These are phyloP conservation scores for Thelephora aurantiotincta DNA, from an alignment of 768 basidiomycete genomes.

Conservation along the genomic window DNA sequence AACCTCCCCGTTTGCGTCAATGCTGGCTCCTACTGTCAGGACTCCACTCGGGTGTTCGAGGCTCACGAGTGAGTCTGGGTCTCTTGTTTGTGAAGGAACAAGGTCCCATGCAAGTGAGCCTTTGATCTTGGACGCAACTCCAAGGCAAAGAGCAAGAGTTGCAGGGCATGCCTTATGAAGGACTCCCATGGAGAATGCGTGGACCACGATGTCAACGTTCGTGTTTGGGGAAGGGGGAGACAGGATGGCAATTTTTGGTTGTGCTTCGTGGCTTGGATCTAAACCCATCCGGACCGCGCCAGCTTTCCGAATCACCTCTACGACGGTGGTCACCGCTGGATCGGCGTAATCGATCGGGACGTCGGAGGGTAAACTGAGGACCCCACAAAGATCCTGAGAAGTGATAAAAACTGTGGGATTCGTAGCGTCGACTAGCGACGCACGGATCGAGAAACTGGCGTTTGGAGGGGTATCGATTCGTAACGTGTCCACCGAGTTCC, in stretches of 20 bases:
- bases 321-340: slow-evolving; percentile 12
- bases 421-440: slow-evolving; percentile 57
- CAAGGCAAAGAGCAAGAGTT: slow-evolving; percentile 58
- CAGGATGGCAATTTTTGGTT: slow-evolving; percentile 58
- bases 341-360: slow-evolving; percentile 11
- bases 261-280: slow-evolving; percentile 46
- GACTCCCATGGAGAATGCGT: slow-evolving; percentile 60
- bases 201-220: slow-evolving; percentile 35
- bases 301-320: slow-evolving; percentile 40
- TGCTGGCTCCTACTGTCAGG: slow-evolving; percentile 52
- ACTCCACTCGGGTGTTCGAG: slow-evolving; percentile 55
- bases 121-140: slow-evolving; percentile 43
- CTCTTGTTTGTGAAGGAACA: slow-evolving; percentile 14
- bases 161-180: slow-evolving; percentile 59
- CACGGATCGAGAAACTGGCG: slow-evolving; percentile 14
- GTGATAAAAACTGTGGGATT: slow-evolving; percentile 60
- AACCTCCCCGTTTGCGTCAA: slow-evolving; percentile 30
- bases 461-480: slow-evolving; percentile 6
- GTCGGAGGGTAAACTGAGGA: slow-evolving; percentile 19
- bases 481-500: slow-evolving; percentile 31
- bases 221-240: slow-evolving; percentile 20
- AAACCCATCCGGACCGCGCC: slow-evolving; percentile 51
- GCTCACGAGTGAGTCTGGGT: slow-evolving; percentile 20
- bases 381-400: slow-evolving; percentile 24
- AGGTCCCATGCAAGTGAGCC: slow-evolving; percentile 42